Conservation (phyloP, 805 yeast species). For the Saccharomycopsis schoenii region DNA sequence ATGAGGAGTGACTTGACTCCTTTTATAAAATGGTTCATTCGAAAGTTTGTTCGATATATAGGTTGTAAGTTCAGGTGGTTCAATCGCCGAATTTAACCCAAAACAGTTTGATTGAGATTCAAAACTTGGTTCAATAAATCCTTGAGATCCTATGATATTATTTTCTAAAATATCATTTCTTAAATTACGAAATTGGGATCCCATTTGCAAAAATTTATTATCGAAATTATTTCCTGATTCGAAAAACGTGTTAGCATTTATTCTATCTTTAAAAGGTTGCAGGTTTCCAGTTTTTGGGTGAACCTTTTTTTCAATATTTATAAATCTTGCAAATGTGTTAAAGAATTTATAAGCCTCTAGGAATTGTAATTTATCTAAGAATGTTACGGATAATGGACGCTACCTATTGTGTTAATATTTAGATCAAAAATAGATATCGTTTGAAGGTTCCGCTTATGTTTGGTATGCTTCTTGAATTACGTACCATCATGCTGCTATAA, state of each 20-base stretch:
- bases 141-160: not conserved
- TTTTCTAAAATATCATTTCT: not conserved
- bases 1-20: not conserved
- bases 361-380: not conserved
- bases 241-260: not conserved
- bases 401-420: not conserved
- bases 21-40: not conserved
- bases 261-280: not conserved
- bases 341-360: not conserved
- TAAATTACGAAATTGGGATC: not conserved
- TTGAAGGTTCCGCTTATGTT: not conserved
- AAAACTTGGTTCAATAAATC: not conserved
- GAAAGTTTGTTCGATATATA: not conserved
- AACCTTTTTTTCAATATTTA: not conserved
- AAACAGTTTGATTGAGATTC: not conserved
- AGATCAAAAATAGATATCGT: not conserved
- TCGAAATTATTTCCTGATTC: not conserved
- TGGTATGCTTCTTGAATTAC: not conserved
- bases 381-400: not conserved
- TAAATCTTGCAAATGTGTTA: not conserved
- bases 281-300: not conserved
- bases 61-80: no score
- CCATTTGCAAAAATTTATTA: not conserved
- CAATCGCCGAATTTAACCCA: not conserved
- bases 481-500: not conserved